Conservation (phyloP, 164 flowering plant genomes). For the Umbellularia californica region DNA sequence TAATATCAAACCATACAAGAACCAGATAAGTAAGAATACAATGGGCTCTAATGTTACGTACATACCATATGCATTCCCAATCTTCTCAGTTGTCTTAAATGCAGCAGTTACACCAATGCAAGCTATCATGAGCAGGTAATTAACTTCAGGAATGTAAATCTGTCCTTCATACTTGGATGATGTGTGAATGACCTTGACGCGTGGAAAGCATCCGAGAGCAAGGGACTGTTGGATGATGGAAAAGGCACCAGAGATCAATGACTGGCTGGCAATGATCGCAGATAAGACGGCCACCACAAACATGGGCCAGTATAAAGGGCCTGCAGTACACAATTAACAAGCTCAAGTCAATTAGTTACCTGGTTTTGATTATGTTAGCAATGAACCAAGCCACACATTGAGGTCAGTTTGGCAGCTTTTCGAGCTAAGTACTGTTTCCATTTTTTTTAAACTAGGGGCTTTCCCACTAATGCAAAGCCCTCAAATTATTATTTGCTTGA, state of each 20-base stretch:
- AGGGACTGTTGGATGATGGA: constrained; percentile 59
- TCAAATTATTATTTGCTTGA: neutral
- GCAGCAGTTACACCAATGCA: constrained; percentile 24
- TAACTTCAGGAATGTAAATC: constrained; percentile 51
- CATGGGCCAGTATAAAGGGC: constrained; percentile 56
- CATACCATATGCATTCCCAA: constrained; percentile 34
- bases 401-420: no score
- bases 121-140: constrained; percentile 37
- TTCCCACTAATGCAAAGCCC: neutral
- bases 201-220: constrained; percentile 54
- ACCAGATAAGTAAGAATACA: no score
- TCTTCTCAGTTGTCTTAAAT: constrained; percentile 18
- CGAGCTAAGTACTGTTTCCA: no score
- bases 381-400: neutral
- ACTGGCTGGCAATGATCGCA: constrained; percentile 73
- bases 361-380: neutral
- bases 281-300: constrained; percentile 65
- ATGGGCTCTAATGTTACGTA: neutral
- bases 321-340: constrained; percentile 20
- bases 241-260: constrained; percentile 60
- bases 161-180: constrained; percentile 41
- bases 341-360: neutral
- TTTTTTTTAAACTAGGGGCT: neutral
- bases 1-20: no score
- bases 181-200: constrained; percentile 55